Evolutionary conservation across 2,329 filamentous ascomycete genomes (phyloP).

Genomic region (Aspergillus candidus): DNA sequence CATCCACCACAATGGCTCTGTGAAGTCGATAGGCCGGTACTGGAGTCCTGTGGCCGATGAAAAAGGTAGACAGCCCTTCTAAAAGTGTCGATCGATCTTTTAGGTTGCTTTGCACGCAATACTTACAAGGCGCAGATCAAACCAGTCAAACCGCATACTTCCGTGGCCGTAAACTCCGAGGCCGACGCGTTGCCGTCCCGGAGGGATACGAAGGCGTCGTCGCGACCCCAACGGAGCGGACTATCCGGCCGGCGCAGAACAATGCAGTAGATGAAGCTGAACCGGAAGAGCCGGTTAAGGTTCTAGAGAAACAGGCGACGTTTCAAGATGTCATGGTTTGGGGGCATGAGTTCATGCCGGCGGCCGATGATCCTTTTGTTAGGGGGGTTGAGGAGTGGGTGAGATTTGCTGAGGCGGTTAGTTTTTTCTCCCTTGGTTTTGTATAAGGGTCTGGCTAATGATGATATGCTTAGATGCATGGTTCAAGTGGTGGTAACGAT

Average conservation of each 20-base stretch:
- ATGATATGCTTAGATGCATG: constrained; percentile 23
- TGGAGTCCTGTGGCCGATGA: constrained; percentile 58
- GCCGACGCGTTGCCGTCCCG: constrained; percentile 61
- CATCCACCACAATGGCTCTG: constrained; percentile 69
- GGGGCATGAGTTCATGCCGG: constrained; percentile 66
- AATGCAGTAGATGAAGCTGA: constrained; percentile 40
- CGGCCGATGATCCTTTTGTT: constrained; percentile 63
- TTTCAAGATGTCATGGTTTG: constrained; percentile 79
- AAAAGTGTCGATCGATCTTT: not conserved
- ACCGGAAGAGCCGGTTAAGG: constrained; percentile 46
- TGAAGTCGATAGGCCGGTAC: constrained; percentile 59
- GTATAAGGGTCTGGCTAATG: not conserved
- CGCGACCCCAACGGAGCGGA: constrained; percentile 44
- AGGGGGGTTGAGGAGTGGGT: constrained; percentile 78
- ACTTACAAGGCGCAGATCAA: constrained; percentile 13
- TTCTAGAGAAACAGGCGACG: constrained; percentile 56
- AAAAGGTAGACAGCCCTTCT: constrained; percentile 29
- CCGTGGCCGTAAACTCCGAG: constrained; percentile 72
- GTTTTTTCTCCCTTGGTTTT: constrained; percentile 16
- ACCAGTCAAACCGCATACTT: constrained; percentile 57
- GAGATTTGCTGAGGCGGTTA: constrained; percentile 61
- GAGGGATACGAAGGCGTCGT: constrained; percentile 63
- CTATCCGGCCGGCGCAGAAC: constrained; percentile 22
- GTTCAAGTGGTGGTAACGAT: no score
- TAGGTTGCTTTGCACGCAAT: not conserved